Base-by-base conservation (phyloP, 441 rosid genomes). In the Aquilaria agallochum region DNA sequence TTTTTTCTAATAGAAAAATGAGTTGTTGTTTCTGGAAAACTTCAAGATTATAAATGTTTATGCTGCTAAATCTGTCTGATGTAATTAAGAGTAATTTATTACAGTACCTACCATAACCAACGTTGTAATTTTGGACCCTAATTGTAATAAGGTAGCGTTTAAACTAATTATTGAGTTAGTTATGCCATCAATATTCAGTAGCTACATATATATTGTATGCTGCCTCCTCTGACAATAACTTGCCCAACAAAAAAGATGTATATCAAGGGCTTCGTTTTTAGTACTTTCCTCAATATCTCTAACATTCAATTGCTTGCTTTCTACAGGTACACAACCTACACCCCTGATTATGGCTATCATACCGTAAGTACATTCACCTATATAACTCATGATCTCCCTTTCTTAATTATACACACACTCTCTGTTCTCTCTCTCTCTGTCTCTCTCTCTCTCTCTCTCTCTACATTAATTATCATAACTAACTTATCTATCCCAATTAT, bases 301-400 rank as follows among this genome's bases (percentile, higher is more conserved):
- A 40, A 40, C 45, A 40, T 40, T 40, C 9, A 40, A 40, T 40
- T 7, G 10, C 45, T 40, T 40, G 45, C 45, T 6, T 67, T 72
- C 69, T 77, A 62, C 93, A 92, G 96, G 83, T 92, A 78, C 72
- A 76, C 76, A 45, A 75, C 85, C 58, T 92, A 85, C 77, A 63
- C 77, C 69, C 79, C 91, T 68, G 95, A 89, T 36, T 92, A 86
- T 67, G 93, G 91, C 44, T 83, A 87, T 81, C 93, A 74, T 69
- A 95, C 84, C 78, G 96, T 89, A 49, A 75, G 82, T 68, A 53
- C 46, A 31, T 46, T 48, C 15, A 40, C 8, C 36, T 36, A 20
- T 20, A 1, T 20, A 55, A 32, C 45, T 32, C 53, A 8, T 63
- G 3, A 15, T 32, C 60, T 58, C 66, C 36, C 36, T 59, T 67